Evolutionary conservation across 169 alveolate genomes (phyloP).

Genomic region (Amoebophrya sp.): DNA sequence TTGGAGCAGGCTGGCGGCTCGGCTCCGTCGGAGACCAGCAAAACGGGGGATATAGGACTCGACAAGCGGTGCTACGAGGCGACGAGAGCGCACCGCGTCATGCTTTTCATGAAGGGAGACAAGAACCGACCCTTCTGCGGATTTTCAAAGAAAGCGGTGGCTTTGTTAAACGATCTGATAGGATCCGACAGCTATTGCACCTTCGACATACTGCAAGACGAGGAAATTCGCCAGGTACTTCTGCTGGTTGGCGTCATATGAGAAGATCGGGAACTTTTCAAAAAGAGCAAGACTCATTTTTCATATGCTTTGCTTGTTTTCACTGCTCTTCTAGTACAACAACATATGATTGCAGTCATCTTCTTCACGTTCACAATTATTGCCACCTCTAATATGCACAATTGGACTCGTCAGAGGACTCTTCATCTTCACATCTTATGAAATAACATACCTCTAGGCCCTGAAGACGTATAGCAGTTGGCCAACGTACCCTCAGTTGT

Average conservation of each 20-base stretch:
- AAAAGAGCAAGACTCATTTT: neutral
- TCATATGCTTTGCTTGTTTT: neutral
- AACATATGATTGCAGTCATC: too few relatives aligned
- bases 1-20: too few relatives aligned
- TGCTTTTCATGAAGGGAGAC: constrained; percentile 45
- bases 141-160: constrained; percentile 31
- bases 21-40: neutral
- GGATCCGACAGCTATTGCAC: constrained; percentile 30
- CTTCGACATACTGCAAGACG: constrained; percentile 40
- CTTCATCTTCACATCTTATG: neutral
- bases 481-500: constrained; percentile 48
- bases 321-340: constrained; percentile 32
- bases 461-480: constrained; percentile 39
- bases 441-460: constrained; percentile 40
- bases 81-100: neutral
- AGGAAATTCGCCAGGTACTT: neutral
- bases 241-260: neutral
- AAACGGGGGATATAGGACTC: neutral
- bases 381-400: too few relatives aligned
- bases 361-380: too few relatives aligned
- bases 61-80: neutral
- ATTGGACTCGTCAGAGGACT: too few relatives aligned
- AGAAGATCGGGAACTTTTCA: neutral
- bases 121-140: constrained; percentile 37
- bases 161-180: constrained; percentile 26